phyloP scores from a whole-genome alignment of 2,329 filamentous ascomycete genomes.

The Colletotrichum sp. region DNA sequence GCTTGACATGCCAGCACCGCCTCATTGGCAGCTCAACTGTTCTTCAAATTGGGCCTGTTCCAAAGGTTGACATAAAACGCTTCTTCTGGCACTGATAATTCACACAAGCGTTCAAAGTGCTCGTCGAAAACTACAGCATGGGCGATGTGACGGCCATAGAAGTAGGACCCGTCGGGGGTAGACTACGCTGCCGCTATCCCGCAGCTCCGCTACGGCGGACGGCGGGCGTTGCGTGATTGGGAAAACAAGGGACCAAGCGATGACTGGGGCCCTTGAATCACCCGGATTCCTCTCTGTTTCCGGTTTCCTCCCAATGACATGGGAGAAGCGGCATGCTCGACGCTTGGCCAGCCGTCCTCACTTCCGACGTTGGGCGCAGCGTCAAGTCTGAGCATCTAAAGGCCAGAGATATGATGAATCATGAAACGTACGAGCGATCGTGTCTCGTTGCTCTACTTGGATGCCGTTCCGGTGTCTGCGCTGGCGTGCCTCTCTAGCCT shows the following conservation, averaged over 20 bases:
- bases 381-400: not conserved
- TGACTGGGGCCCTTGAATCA: not conserved
- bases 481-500: not conserved
- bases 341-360: not conserved
- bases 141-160: not conserved
- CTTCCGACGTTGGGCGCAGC: not conserved
- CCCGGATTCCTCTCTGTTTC: not conserved
- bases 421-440: not conserved
- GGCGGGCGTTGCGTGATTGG: not conserved
- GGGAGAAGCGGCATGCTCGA: not conserved
- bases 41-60: too few relatives aligned
- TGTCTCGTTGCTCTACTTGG: not conserved
- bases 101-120: not conserved
- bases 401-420: not conserved
- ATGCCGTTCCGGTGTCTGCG: not conserved
- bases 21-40: too few relatives aligned
- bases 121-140: fast-evolving
- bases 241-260: not conserved
- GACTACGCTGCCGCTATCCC: not conserved
- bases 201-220: not conserved
- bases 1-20: not conserved
- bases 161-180: not conserved
- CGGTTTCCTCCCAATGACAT: not conserved
- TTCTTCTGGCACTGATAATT: too few relatives aligned
- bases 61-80: too few relatives aligned